phyloP scores from a whole-genome alignment of 495 filamentous ascomycete species.

The Xylaria grammica region DNA sequence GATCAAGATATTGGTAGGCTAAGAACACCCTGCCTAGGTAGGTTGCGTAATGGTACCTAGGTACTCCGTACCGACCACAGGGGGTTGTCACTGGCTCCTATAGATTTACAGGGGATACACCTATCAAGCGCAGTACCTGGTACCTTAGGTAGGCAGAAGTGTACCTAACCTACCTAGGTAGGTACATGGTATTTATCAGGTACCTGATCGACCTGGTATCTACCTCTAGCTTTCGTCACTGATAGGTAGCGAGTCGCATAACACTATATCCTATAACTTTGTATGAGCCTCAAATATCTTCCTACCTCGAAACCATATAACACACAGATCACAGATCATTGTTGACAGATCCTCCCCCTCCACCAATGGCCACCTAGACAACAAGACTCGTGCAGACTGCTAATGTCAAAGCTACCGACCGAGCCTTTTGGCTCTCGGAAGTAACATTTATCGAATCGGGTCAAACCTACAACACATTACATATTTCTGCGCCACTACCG shows the following conservation, averaged over 20 bases:
- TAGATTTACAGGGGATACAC: no score
- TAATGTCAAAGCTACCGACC: conserved; percentile 35
- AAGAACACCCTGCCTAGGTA: neutral
- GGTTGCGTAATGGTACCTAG: neutral
- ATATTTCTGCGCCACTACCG: neutral
- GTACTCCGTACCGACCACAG: neutral
- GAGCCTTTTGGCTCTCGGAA: conserved; percentile 38
- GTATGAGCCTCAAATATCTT: no score
- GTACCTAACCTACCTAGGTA: neutral
- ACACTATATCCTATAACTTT: no score
- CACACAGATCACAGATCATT: neutral
- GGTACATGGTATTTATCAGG: neutral
- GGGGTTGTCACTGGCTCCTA: neutral
- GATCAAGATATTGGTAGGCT: neutral
- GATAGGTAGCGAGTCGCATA: no score
- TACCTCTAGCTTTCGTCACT: no score
- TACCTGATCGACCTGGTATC: no score
- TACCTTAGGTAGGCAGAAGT: neutral
- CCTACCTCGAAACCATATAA: no score
- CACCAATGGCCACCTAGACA: conserved; percentile 1
- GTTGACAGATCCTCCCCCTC: neutral
- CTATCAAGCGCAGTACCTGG: no score
- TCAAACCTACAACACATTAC: neutral
- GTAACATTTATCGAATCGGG: conserved; percentile 22
- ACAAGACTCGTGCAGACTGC: conserved; percentile 15